Evolutionary conservation across 371 early-diverging fungal genomes (phyloP).

Genomic region (Mortierella sp.): DNA sequence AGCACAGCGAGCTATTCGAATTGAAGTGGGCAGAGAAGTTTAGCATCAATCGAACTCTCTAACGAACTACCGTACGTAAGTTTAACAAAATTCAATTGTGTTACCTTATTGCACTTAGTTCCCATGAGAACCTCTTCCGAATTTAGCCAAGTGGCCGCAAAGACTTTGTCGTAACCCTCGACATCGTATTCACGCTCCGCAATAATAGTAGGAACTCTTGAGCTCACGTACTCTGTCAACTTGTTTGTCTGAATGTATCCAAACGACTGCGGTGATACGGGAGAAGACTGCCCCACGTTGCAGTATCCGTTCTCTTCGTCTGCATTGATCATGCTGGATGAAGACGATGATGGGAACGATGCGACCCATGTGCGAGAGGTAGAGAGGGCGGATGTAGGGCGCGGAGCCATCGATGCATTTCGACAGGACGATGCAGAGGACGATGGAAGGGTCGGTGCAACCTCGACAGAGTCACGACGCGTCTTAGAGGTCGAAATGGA

Average conservation of each 20-base stretch:
- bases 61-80: not conserved
- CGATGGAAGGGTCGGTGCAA: not conserved
- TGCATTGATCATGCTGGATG: not conserved
- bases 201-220: constrained; percentile 32
- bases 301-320: constrained; percentile 18
- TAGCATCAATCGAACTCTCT: not conserved
- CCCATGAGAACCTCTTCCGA: constrained; percentile 68
- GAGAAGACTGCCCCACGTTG: constrained; percentile 2
- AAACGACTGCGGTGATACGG: not conserved
- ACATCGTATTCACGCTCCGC: constrained; percentile 33
- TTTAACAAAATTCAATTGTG: not conserved
- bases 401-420: constrained; percentile 6
- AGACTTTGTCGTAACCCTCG: constrained; percentile 70
- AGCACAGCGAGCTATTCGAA: constrained; percentile 28
- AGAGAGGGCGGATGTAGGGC: constrained; percentile 21
- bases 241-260: not conserved
- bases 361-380: constrained; percentile 25
- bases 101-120: constrained; percentile 74
- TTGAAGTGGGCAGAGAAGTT: not conserved
- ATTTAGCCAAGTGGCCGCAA: constrained; percentile 70
- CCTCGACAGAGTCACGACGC: not conserved
- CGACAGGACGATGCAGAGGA: not conserved
- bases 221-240: constrained; percentile 18
- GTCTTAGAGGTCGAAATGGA: constrained; percentile 20
- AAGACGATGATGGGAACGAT: constrained; percentile 6